Evolutionary conservation across 768 basidiomycete species (phyloP), one percentile per base, ranked within the genome.

Genomic region (Suillus subluteus): DNA sequence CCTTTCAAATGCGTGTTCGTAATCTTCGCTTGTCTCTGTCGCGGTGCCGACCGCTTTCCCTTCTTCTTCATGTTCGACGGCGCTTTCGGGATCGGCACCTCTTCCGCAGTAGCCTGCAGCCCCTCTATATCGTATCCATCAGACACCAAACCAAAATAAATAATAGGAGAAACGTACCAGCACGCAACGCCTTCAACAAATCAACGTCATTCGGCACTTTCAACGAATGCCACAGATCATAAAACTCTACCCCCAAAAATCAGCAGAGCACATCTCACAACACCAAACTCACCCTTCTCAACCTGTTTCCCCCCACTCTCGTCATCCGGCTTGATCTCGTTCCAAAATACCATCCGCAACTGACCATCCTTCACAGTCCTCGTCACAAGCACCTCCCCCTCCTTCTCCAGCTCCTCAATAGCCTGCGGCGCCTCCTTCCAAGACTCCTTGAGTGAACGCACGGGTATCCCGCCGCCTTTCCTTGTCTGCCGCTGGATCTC

Each of bases 1-100:
- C 89, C 91, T 73, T 87, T 92, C 76, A 96, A 79, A 81, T 97
- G 95, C 4, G 91, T 88, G 72, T 97, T 98, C 46, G 94, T 96
- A 71, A 97, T 88, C 72, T 92, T 88, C 64, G 88, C 87, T 73
- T 89, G 89, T 58, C 95, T 86, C 73, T 92, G 90, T 21, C 89
- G 82, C 58, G 87, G 86, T 41, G 86, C 91, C 15, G 88, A 83
- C 61, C 91, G 90, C 71, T 91, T 91, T 70, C 92, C 92, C 72
- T 91, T 92, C 78, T 95, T 96, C 83, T 90, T 95, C 71, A 84
- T 85, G 23, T 73, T 80, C 16, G 83, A 79, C 1, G 86, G 84
- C 7, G 83, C 84, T 73, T 88, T 82, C 26, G 88, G 87, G 21
- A 78, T 77, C 5, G 81, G 82, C 0, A 85, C 74, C 74, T 92